Base-by-base conservation (phyloP, 2,329 filamentous ascomycete genomes). In the Neonectria faginata region DNA sequence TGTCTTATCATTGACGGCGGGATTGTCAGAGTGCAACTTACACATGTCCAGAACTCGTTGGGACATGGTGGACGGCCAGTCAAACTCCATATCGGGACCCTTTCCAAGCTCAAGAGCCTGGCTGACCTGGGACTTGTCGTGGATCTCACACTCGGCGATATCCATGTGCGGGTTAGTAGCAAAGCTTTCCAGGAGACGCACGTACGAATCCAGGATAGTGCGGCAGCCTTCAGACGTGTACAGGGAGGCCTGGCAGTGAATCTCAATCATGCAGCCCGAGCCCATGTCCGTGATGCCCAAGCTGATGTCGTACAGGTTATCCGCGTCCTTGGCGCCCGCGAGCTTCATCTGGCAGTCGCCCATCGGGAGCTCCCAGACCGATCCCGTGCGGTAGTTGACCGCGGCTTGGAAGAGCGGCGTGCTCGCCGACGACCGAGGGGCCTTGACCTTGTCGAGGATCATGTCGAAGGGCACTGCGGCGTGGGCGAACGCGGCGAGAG, bases 361-460 rank as follows among this genome's bases (percentile, higher is more conserved):
- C 48, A 72, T 68, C 7, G 65, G 44, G 2, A 77, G 36, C 67
- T 74, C 65, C 48, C 77, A 66, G 5, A 73, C 67, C 1, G 68
- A 61, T 0, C 73, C 74, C 31, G 77, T 77, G 6, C 81, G 76
- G 67, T 86, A 86, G 70, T 86, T 79, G 42, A 86, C 67, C 20
- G 82, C 79, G 0, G 74, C 77, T 61, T 86, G 84, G 72, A 85
- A 85, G 0, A 86, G 52, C 0, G 84, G 84, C 27, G 66, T 80
- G 58, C 80, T 67, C 0, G 74, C 68, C 0, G 79, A 66, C 1
- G 80, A 81, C 6, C 83, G 75, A 0, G 76, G 68, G 0, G 83
- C 75, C 10, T 78, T 74, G 1, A 86, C 71, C 45, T 82, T 75
- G 2, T 81, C 72, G 0, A 85, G 73, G 0, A 86, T 67, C 1